These are phyloP conservation scores for Pueraria montana DNA, from an alignment of 306 rosid species.

Conservation along the genomic window DNA sequence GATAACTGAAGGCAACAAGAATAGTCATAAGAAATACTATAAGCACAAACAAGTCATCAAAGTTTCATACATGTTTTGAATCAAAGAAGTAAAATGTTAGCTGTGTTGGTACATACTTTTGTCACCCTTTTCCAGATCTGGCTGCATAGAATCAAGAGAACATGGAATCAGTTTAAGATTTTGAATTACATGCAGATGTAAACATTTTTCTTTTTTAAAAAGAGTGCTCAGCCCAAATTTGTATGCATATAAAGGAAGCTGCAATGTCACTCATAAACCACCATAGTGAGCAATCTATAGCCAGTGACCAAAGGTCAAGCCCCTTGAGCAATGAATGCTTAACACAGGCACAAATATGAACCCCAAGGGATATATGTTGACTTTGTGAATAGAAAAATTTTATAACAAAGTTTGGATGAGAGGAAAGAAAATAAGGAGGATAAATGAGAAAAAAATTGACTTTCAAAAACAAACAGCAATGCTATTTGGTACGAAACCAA, in stretches of 20 bases:
- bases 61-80: slow-evolving; percentile 4
- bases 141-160: slow-evolving; percentile 51
- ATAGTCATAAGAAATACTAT: slow-evolving; percentile 22
- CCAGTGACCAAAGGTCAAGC: neutral
- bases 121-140: slow-evolving; percentile 69
- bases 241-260: neutral
- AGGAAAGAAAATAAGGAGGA: neutral
- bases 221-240: neutral
- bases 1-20: slow-evolving; percentile 58
- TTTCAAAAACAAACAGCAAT: neutral
- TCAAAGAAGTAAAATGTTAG: slow-evolving; percentile 17
- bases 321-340: neutral
- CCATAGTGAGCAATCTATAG: neutral
- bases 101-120: slow-evolving; percentile 56
- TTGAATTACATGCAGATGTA: neutral
- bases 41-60: neutral
- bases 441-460: neutral
- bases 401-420: neutral
- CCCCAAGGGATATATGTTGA: neutral
- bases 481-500: too few species aligned
- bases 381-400: neutral
- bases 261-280: neutral
- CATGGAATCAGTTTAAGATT: slow-evolving; percentile 5
- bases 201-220: neutral
- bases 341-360: neutral